Percentiles rank a stretch among this genome's conserved stretches.
These are phyloP conservation scores for Talaromyces thailandensis DNA, from an alignment of 495 filamentous ascomycete species.

Conservation along the genomic window DNA sequence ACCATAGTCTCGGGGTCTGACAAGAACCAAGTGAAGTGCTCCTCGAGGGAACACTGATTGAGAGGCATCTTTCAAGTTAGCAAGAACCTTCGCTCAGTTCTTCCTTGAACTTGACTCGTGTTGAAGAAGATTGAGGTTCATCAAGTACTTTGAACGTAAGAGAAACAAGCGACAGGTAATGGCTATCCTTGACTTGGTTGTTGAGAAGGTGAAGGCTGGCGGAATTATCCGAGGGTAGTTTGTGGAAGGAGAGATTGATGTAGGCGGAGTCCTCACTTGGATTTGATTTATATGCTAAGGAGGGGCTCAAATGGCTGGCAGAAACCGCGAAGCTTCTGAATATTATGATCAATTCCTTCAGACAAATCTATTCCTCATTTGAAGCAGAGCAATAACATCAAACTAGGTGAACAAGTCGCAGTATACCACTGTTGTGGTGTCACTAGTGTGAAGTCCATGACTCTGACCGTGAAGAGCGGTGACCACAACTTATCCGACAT, in stretches of 20 bases:
- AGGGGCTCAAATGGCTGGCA: neutral
- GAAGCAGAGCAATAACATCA: neutral
- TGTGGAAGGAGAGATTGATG: no score
- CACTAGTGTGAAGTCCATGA: neutral
- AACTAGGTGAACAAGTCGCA: neutral
- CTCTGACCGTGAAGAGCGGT: neutral
- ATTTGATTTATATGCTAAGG: neutral
- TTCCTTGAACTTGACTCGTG: neutral
- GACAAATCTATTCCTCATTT: no score
- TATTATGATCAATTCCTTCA: no score
- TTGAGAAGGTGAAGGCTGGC: no score
- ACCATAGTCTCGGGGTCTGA: no score
- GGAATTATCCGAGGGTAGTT: no score
- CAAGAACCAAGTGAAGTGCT: neutral
- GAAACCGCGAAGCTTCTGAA: neutral
- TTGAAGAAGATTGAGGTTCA: no score
- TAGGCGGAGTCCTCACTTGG: neutral
- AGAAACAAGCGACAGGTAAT: no score
- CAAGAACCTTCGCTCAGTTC: neutral
- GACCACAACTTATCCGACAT: neutral
- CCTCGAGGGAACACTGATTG: neutral
- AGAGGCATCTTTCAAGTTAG: neutral
- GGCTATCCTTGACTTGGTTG: no score
- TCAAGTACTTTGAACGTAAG: no score
- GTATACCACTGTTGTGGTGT: neutral